Percentiles rank a stretch among this genome's conserved stretches.
Evolutionary conservation across 2,329 filamentous ascomycete species (phyloP).

Genomic region (Microdochium paspali): DNA sequence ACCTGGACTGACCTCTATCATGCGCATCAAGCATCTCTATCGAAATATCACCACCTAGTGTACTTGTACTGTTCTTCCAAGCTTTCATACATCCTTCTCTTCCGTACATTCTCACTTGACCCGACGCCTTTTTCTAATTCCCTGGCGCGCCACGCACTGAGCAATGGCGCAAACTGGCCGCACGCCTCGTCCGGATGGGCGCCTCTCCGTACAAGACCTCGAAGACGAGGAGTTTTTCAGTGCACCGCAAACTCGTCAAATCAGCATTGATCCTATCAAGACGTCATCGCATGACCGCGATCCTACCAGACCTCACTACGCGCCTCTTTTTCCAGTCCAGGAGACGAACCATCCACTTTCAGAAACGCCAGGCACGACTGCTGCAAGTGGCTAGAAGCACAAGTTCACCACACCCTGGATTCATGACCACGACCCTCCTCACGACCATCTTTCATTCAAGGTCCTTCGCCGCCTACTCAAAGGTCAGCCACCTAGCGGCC

Average conservation of each 20-base stretch:
- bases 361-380: not conserved
- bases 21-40: too few relatives aligned
- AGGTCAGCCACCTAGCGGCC: not conserved
- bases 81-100: too few relatives aligned
- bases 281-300: constrained; percentile 4
- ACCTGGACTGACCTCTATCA: too few relatives aligned
- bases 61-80: too few relatives aligned
- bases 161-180: not conserved
- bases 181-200: not conserved
- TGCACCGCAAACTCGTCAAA: constrained; percentile 11
- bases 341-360: not conserved
- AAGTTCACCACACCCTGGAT: constrained; percentile 4
- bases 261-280: constrained; percentile 6
- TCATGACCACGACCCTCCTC: constrained; percentile 3
- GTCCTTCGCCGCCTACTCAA: constrained; percentile 4
- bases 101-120: not conserved
- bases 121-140: not conserved
- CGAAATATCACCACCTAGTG: too few relatives aligned
- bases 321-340: constrained; percentile 6
- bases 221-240: constrained; percentile 16
- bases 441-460: constrained; percentile 7
- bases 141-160: not conserved
- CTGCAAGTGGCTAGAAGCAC: not conserved
- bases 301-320: constrained; percentile 2
- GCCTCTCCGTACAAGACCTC: constrained; percentile 1